Percentiles rank a stretch among this genome's conserved stretches.
Evolutionary conservation across 805 yeast genomes (phyloP).

Genomic region (Jamesozyma spencerorum): DNA sequence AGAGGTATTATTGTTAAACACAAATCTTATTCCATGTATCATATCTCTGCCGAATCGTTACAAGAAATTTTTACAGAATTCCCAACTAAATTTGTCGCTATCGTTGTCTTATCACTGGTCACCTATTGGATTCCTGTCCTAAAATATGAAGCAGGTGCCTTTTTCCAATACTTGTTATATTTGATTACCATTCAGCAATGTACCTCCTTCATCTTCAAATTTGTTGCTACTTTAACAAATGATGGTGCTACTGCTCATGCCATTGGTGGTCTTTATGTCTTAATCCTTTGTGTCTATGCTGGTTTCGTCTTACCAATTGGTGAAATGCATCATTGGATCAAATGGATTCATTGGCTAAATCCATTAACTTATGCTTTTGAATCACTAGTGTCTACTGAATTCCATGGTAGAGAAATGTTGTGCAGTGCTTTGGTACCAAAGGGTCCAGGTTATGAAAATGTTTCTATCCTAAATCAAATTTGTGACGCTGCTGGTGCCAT

Average conservation of each 20-base stretch:
- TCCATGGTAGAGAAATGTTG: conserved; percentile 42
- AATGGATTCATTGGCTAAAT: conserved; percentile 44
- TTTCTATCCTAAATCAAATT: conserved; percentile 34
- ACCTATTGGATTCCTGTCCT: conserved; percentile 48
- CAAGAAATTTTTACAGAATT: conserved; percentile 48
- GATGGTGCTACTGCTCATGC: conserved; percentile 51
- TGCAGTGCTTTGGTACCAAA: conserved; percentile 44
- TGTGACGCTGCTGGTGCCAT: conserved; percentile 48
- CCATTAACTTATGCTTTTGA: conserved; percentile 45
- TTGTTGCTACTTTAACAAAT: conserved; percentile 43
- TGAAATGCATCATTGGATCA: conserved; percentile 52
- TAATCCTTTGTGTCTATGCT: conserved; percentile 50
- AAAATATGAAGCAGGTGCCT: conserved; percentile 45
- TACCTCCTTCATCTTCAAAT: conserved; percentile 45
- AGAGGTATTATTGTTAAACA: conserved; percentile 60
- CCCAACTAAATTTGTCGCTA: conserved; percentile 46
- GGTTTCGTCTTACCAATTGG: conserved; percentile 41
- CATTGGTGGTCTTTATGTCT: conserved; percentile 43
- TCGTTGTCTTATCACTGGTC: conserved; percentile 38
- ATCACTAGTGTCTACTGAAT: conserved; percentile 48
- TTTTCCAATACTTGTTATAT: conserved; percentile 41
- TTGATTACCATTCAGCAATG: conserved; percentile 40
- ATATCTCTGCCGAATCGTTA: conserved; percentile 56
- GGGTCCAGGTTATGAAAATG: conserved; percentile 45
- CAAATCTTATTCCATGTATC: conserved; percentile 51